Base-by-base conservation (phyloP, 1,284 basidiomycete genomes). In the Cerioporus squamosus region DNA sequence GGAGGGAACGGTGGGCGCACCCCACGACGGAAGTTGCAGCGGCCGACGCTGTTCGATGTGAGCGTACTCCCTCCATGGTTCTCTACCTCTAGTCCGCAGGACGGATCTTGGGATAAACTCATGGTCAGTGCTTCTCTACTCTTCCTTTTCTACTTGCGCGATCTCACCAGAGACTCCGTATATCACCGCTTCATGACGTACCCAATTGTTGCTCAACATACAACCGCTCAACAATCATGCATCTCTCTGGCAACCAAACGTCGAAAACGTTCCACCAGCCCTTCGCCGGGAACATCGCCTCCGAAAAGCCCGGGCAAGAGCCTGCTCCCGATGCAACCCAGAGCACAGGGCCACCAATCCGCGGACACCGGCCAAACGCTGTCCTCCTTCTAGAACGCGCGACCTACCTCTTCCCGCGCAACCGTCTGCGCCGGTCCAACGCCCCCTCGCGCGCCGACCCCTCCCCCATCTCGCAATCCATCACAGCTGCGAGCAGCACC, bases 11-110 rank as follows among this genome's bases (percentile, higher is more conserved):
- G 38, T 48, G 50, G 29, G 17, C 50, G 55, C 44, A 54, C 38
- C 36, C 42, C 47, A 7, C 75, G 75, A 26, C 74, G 74, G 57
- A 77, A 75, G 44, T 74, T 77, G 18, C 72, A 77, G 55, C 80
- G 79, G 55, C 86, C 86, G 2, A 80, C 76, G 65, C 65, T 88
- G n/a, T 79, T 78, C 74, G 81, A 86, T 54, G 72, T 77, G 1
- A 80, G 77, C 73, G 62, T 64, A 22, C 53, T 59, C 47, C 55
- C 62, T 6, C 62, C 62, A 39, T 59, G 44, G 49, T 64, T 64
- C 49, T 59, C 62, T 20, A 55, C 62, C 12, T 55, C 56, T 18
- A 59, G 26, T 33, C 67, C 73, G 17, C 55, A 57, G 29, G 73
- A 73, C 44, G 71, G 70, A 46, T 71, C 61, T 50, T 87, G 85